Evolutionary conservation across 148 eudicot species (phyloP), one percentile per base, ranked within the genome.

Genomic region (Dianthus caryophyllus): DNA sequence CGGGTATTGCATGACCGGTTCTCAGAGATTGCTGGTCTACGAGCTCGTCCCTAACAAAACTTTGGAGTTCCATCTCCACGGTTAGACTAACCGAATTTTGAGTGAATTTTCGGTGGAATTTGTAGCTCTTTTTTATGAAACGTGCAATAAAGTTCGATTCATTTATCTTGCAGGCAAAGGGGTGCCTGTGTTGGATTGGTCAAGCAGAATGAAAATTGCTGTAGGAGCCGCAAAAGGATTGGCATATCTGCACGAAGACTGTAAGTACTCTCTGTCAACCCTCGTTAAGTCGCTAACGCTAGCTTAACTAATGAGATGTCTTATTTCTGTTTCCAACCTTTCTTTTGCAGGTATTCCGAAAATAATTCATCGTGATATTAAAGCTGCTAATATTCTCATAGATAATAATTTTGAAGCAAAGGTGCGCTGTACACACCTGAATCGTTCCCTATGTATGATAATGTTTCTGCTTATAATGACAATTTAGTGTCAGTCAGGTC

Each of bases 11-110:
- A 84, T 81, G 9, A 51, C 79, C 63, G 96, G 96, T 60, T 20
- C 76, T n/a, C 74, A 87, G 55, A 80, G 91, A 69, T 49, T 93
- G 79, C 96, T 93, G 64, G 95, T 87, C 17, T 93, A 89, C 41
- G 96, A 93, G 76, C 88, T 84, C 71, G 95, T 89, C 64, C 78
- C 88, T 16, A 93, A 93, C 69, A 79, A 82, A 74, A 93, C 96
- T 22, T 67, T 93, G 84, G 96, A 93, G 77, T 87, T 84, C 55
- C 92, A 89, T 53, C 84, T 89, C 66, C 89, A 89, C 70, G 92
- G 96, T 89, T 26, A 64, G 74, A 30, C 30, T 33, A 7, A 7
- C 3, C 38, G 57, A 53, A 21, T 24, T 6, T 22, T 12, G 57
- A 53, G 57, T 53, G 15, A 6, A 21, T 53, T 53, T 53, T 22